These are phyloP conservation scores for Fusarium gaditjirri DNA, from an alignment of 2,329 filamentous ascomycete genomes.

Conservation along the genomic window DNA sequence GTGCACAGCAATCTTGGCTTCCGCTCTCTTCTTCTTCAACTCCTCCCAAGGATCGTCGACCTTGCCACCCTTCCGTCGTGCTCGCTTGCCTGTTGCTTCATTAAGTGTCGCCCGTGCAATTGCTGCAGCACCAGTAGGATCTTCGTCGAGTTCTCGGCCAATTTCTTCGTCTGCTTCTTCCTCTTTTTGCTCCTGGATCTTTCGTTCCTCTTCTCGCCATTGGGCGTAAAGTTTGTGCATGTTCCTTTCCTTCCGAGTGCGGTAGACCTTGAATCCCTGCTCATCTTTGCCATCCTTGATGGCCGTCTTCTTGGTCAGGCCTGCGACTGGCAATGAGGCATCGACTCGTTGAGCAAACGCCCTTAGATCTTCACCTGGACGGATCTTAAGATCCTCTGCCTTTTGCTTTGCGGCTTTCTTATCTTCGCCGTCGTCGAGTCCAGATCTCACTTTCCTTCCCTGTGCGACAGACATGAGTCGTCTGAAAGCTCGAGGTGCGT, in stretches of 20 bases:
- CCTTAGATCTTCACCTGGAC: conserved; percentile 83
- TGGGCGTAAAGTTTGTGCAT: conserved; percentile 85
- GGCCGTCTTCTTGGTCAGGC: conserved; percentile 70
- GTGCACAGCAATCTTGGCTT: conserved; percentile 61
- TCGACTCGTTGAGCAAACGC: conserved; percentile 88
- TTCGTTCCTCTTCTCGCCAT: conserved; percentile 74
- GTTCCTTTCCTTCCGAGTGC: conserved; percentile 85
- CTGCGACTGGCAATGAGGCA: conserved; percentile 80
- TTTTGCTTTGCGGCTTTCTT: conserved; percentile 40
- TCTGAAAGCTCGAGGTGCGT: conserved; percentile 88
- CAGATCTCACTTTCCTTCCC: conserved; percentile 68
- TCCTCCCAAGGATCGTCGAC: conserved; percentile 83
- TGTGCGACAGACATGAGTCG: conserved; percentile 81
- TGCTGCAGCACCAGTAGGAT: conserved; percentile 60
- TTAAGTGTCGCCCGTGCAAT: conserved; percentile 57
- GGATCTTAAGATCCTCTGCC: conserved; percentile 70
- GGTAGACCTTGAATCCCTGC: conserved; percentile 71
- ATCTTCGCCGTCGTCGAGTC: conserved; percentile 75
- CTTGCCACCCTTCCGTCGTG: conserved; percentile 59
- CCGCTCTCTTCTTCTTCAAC: conserved; percentile 73
- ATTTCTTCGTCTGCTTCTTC: conserved; percentile 74
- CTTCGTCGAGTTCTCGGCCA: conserved; percentile 70
- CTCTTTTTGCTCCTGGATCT: conserved; percentile 70
- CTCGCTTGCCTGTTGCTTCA: conserved; percentile 50
- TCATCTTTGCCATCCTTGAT: conserved; percentile 71